phyloP scores from a whole-genome alignment of 1,284 basidiomycete species.

The Cutaneotrichosporon cavernicola region DNA sequence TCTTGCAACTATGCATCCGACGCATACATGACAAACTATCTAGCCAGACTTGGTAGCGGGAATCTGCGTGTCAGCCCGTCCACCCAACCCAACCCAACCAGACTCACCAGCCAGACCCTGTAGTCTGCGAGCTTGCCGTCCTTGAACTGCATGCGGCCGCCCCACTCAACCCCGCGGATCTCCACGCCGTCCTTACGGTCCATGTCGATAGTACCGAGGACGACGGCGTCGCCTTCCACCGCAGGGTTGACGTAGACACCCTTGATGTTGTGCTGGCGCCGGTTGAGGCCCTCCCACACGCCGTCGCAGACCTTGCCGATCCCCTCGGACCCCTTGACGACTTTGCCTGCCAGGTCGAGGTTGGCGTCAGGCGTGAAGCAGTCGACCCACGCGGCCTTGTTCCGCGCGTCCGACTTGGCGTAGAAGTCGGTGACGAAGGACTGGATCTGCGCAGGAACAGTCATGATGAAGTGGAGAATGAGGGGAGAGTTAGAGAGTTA shows the following conservation, averaged over 20 bases:
- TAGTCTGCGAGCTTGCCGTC: slow-evolving; percentile 10
- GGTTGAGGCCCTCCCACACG: not conserved
- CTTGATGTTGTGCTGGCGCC: slow-evolving; percentile 2
- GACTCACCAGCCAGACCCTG: slow-evolving; percentile 15
- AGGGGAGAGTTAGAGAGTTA: not conserved
- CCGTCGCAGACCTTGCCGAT: not conserved
- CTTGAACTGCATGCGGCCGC: slow-evolving; percentile 5
- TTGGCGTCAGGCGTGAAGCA: slow-evolving; percentile 9
- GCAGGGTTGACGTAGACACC: not conserved
- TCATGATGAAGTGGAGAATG: not conserved
- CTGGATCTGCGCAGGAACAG: slow-evolving; percentile 3
- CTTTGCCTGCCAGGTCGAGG: slow-evolving; percentile 5
- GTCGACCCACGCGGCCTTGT: slow-evolving; percentile 3
- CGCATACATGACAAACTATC: not conserved
- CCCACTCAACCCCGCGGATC: slow-evolving; percentile 4
- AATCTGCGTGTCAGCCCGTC: not conserved
- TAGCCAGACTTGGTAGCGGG: not conserved
- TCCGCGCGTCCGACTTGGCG: slow-evolving; percentile 5
- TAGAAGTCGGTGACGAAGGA: slow-evolving; percentile 11
- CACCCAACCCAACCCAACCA: not conserved
- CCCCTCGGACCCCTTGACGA: not conserved
- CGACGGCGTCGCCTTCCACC: not conserved
- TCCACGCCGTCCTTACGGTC: slow-evolving; percentile 11
- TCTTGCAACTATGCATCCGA: too few relatives aligned
- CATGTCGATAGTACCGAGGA: slow-evolving; percentile 11